Percentiles rank a stretch among this genome's conserved stretches.
phyloP scores from a whole-genome alignment of 1,139 yeast genomes.

The Suhomyces maxii region DNA sequence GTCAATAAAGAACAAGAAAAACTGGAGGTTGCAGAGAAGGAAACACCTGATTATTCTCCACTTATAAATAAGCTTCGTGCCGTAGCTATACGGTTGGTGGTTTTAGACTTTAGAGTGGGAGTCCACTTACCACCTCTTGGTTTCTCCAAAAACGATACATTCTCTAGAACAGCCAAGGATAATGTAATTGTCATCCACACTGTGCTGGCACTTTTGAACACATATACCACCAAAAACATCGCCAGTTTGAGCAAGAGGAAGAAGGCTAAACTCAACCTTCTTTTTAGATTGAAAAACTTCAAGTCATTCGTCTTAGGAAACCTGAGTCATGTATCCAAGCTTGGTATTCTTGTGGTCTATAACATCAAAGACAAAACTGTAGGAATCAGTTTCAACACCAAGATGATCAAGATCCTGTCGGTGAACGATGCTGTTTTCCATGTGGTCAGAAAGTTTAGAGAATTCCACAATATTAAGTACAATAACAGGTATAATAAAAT shows the following conservation, averaged over 20 bases:
- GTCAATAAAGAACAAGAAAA: conserved; percentile 5
- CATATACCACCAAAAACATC: conserved; percentile 30
- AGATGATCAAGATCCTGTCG: conserved; percentile 32
- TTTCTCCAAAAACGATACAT: conserved; percentile 16
- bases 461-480: conserved; percentile 32
- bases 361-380: conserved; percentile 23
- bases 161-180: conserved; percentile 30
- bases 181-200: conserved; percentile 29
- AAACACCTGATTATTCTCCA: neutral
- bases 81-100: conserved; percentile 28
- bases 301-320: conserved; percentile 37
- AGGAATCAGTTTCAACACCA: conserved; percentile 28
- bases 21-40: neutral
- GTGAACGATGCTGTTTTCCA: conserved; percentile 42
- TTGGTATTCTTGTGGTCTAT: conserved; percentile 30
- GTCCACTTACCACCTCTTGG: conserved; percentile 36
- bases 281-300: conserved; percentile 34
- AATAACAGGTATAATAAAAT: conserved; percentile 13
- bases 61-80: conserved; percentile 15
- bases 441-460: conserved; percentile 35
- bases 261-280: conserved; percentile 14
- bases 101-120: conserved; percentile 33
- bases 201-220: conserved; percentile 27
- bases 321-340: conserved; percentile 27
- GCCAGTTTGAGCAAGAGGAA: conserved; percentile 11